Conservation (phyloP, 352 stramenopile genomes). For the Phytophthora pini region DNA sequence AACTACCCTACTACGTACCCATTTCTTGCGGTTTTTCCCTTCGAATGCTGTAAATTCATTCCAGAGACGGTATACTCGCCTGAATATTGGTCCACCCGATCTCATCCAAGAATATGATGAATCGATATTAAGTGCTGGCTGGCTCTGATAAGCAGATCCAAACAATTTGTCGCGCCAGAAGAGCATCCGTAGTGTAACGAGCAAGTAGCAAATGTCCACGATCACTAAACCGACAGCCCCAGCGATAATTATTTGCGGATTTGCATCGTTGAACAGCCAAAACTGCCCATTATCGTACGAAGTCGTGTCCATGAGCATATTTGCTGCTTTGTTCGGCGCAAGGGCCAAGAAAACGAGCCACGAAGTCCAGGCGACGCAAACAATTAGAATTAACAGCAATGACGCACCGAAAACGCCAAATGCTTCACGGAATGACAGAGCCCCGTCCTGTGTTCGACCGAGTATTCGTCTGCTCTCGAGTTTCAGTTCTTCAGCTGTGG, state of each 20-base stretch:
- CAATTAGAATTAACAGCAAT: conserved; percentile 26
- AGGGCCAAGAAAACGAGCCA: conserved; percentile 48
- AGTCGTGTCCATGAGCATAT: conserved; percentile 53
- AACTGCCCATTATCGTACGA: conserved; percentile 55
- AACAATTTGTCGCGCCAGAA: conserved; percentile 29
- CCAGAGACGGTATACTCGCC: conserved; percentile 2
- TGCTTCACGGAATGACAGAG: conserved; percentile 5
- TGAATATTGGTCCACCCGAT: neutral
- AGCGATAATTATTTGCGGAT: conserved; percentile 3
- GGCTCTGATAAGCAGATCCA: conserved; percentile 14
- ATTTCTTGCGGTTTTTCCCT: conserved; percentile 48
- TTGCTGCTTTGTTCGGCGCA: conserved; percentile 38
- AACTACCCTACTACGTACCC: conserved; percentile 30
- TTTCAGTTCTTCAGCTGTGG: conserved; percentile 8
- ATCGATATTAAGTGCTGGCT: neutral
- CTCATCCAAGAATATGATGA: conserved; percentile 5
- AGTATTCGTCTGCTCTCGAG: conserved; percentile 12
- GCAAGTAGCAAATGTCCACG: conserved; percentile 35
- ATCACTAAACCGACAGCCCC: conserved; percentile 32
- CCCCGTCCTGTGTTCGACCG: neutral
- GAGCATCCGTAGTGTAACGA: conserved; percentile 34
- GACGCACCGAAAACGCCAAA: conserved; percentile 19
- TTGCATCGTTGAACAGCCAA: conserved; percentile 41
- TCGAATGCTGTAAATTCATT: conserved; percentile 38
- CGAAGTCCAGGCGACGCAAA: conserved; percentile 38